Evolutionary conservation across 2,329 filamentous ascomycete genomes (phyloP), one percentile per base, ranked within the genome.

Genomic region (Trichoderma atroviride): DNA sequence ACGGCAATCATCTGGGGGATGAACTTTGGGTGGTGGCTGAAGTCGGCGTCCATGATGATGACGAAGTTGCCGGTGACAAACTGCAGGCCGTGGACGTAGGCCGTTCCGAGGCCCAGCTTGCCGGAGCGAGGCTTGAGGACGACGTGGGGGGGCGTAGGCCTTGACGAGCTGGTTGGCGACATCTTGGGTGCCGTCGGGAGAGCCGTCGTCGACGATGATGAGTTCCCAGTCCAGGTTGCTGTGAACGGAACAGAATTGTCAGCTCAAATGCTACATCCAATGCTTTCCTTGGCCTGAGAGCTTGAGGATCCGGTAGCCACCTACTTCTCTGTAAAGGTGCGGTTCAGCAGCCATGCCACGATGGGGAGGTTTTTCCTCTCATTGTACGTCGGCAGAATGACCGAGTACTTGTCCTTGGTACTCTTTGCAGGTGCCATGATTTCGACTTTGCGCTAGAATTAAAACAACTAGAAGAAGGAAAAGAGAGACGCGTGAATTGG

Each of bases 31-130:
- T 99, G 96, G 84, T 99, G 96, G 75, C 89, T 93, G 87, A 99
- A 99, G 83, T 99, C 96, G 82, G 96, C 96, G 85, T 99, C 96
- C 96, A 99, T 99, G 87, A 99, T 99, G 85, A 99, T 93, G 79
- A 99, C 93, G 78, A 90, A 98, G 87, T 96, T 97, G 76, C 96
- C 96, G 27, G 90, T 94, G 29, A 87, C 91, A 79, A 92, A 98
- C 80, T 97, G 89, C 71, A 99, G 87, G 64, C 95, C 95, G 82
- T 97, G 94, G 50, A 97, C 93, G 83, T 98, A 98, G 60, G 95
- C 95, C 3, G 95, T 97, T 74, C 95, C 95, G 61, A 98, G 91
- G n/a, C 95, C 95, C 50, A 97, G 92, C 84, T 98, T 99, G 79
- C 96, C 96, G 53, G 93, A 88, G 77, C 96, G 94, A 29, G 93